These are phyloP conservation scores for Candida xiaguanensis DNA, from an alignment of 805 yeast genomes.

Conservation along the genomic window DNA sequence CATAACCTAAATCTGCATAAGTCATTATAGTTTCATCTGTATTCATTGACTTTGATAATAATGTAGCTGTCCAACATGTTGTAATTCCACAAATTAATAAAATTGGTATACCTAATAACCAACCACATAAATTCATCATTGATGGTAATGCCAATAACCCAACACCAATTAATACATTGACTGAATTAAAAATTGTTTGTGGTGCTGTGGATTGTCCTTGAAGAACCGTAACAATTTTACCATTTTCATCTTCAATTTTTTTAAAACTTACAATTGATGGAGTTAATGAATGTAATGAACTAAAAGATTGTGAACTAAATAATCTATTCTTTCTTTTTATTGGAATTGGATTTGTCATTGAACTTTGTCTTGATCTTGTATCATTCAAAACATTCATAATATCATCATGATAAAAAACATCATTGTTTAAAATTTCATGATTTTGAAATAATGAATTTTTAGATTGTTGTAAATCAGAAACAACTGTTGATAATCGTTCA, in stretches of 20 bases:
- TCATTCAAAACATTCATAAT: conserved; percentile 20
- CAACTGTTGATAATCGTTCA: conserved; percentile 57
- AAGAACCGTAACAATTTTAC: conserved; percentile 64
- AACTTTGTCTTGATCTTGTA: conserved; percentile 28
- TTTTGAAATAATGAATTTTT: conserved; percentile 16
- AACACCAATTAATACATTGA: conserved; percentile 65
- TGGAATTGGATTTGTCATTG: conserved; percentile 20
- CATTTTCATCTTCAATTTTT: conserved; percentile 67
- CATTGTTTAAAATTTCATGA: conserved; percentile 19
- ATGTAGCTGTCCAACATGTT: conserved; percentile 74
- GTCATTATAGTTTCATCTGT: conserved; percentile 79
- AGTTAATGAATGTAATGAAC: conserved; percentile 38
- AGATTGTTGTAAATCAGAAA: conserved; percentile 30
- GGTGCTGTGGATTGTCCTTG: conserved; percentile 81
- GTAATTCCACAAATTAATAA: conserved; percentile 57
- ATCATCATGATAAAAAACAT: conserved; percentile 40
- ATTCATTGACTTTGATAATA: conserved; percentile 72
- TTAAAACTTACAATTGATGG: conserved; percentile 53
- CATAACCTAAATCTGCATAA: conserved; percentile 83
- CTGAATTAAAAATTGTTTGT: conserved; percentile 74
- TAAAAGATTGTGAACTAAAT: conserved; percentile 39
- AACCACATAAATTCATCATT: conserved; percentile 62
- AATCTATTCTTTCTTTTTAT: conserved; percentile 23
- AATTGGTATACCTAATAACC: conserved; percentile 60
- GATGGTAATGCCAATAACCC: conserved; percentile 66